Conservation (phyloP, 768 basidiomycete genomes). For the Rhizopogon vesiculosus region DNA sequence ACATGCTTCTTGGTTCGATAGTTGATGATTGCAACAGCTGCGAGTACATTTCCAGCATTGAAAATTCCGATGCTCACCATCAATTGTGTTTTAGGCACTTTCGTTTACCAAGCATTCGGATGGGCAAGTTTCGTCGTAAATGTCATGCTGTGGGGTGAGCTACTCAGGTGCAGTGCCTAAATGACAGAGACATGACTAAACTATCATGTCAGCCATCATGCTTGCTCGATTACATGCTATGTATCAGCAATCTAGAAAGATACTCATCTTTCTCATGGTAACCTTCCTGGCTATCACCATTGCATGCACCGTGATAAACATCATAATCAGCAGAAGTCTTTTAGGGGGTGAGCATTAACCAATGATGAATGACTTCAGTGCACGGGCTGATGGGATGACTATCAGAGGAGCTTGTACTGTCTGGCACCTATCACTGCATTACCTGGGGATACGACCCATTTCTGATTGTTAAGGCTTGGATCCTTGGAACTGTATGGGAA, state of each 20-base stretch:
- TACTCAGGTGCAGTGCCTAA: background rate
- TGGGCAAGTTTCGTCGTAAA: background rate
- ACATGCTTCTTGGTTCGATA: background rate
- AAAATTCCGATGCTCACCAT: background rate
- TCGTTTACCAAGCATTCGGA: background rate
- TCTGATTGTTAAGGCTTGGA: background rate
- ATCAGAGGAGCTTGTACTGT: background rate
- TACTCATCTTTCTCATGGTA: background rate
- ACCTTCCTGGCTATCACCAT: background rate
- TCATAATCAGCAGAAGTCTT: background rate
- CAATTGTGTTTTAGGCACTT: background rate
- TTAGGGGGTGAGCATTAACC: background rate
- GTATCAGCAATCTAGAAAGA: background rate
- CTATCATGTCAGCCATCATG: background rate
- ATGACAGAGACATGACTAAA: background rate
- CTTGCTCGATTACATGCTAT: background rate
- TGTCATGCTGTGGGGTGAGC: background rate
- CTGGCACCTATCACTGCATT: background rate
- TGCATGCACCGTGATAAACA: background rate
- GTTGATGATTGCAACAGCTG: background rate
- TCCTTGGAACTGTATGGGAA: background rate
- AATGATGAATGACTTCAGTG: background rate
- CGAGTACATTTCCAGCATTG: background rate
- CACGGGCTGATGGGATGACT: background rate
- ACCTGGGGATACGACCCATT: no score